phyloP scores from a whole-genome alignment of 176 grass and related monocot genomes.

The Triticum monococcum region DNA sequence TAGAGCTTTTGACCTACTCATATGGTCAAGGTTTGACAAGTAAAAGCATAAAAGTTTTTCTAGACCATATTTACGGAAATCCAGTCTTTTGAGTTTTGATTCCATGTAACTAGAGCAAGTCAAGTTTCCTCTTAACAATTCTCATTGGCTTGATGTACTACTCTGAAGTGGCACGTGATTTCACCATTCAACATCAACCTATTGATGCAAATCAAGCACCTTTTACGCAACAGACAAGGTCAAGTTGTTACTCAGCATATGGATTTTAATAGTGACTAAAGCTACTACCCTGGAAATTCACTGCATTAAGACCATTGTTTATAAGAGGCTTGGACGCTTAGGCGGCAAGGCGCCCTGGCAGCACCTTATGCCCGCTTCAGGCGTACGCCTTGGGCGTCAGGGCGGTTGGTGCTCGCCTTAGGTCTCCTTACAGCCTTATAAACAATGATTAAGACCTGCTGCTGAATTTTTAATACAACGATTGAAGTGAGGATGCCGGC shows the following conservation, averaged over 20 bases:
- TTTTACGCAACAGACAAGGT: not conserved
- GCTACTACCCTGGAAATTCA: not conserved
- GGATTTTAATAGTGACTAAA: not conserved
- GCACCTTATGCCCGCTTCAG: no score
- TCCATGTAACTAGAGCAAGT: slow-evolving; percentile 1
- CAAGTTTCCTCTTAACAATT: not conserved
- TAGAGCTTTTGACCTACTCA: not conserved
- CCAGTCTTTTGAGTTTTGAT: not conserved
- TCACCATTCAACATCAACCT: not conserved
- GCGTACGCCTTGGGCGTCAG: no score
- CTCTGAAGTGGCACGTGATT: not conserved
- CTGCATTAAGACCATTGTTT: not conserved
- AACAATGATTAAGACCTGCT: not conserved
- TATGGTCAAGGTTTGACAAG: not conserved
- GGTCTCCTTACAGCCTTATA: no score
- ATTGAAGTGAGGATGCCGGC: not conserved
- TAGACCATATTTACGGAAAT: not conserved
- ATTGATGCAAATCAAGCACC: not conserved
- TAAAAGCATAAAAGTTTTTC: not conserved
- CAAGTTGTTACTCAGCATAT: not conserved
- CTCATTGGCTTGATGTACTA: not conserved
- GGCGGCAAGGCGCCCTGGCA: no score
- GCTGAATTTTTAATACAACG: not conserved
- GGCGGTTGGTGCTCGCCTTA: no score
- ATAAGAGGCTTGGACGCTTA: no score